Evolutionary conservation across 2,329 filamentous ascomycete genomes (phyloP).

Genomic region (Aspergillus japonicus): DNA sequence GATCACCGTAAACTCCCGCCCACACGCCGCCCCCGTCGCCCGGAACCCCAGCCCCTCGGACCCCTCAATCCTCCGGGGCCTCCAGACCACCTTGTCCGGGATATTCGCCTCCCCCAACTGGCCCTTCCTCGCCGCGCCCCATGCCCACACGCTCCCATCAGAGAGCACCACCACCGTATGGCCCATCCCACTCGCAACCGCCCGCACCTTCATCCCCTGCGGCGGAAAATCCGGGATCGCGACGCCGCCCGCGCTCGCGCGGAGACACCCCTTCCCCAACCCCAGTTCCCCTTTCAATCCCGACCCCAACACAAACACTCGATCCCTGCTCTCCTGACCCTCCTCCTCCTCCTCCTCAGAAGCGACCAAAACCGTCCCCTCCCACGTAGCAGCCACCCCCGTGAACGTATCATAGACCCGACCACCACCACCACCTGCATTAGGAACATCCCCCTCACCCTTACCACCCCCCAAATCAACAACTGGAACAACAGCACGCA

Average conservation of each 20-base stretch:
- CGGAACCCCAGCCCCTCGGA: conserved; percentile 57
- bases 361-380: conserved; percentile 64
- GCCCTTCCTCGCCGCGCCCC: conserved; percentile 83
- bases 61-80: conserved; percentile 62
- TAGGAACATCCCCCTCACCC: conserved; percentile 13
- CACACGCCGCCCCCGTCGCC: conserved; percentile 69
- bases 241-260: conserved; percentile 39
- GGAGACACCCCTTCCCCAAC: conserved; percentile 45
- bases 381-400: conserved; percentile 73
- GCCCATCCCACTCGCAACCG: conserved; percentile 71
- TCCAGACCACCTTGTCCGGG: conserved; percentile 50
- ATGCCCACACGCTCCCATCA: conserved; percentile 78
- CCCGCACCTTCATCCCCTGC: conserved; percentile 54
- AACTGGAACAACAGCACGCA: conserved; percentile 18
- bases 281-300: conserved; percentile 73
- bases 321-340: conserved; percentile 33
- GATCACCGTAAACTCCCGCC: conserved; percentile 81
- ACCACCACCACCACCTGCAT: conserved; percentile 10
- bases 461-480: not conserved
- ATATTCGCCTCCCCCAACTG: conserved; percentile 67
- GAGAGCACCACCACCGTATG: conserved; percentile 73
- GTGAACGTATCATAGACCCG: conserved; percentile 33
- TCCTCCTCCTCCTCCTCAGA: conserved; percentile 34
- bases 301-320: conserved; percentile 63
- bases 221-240: conserved; percentile 65